Evolutionary conservation across 2,329 filamentous ascomycete genomes (phyloP), one percentile per base, ranked within the genome.

Genomic region (Cryphonectria naterciae): DNA sequence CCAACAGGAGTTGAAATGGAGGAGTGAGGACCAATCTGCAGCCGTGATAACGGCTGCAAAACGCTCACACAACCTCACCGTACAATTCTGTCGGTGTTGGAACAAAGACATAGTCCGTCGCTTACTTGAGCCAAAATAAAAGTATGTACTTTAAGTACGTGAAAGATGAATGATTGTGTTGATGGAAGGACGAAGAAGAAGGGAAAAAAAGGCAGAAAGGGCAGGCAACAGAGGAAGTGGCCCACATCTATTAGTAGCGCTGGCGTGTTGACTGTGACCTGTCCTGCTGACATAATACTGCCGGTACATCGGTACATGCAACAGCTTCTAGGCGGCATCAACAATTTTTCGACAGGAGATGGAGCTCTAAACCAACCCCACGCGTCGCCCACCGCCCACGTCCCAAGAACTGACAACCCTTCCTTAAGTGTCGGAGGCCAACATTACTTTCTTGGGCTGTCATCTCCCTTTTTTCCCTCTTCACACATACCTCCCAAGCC

Each of bases 331-430:
- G 63, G 43, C 63, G 63, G 63, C 43, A 52, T 65, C 63, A 65
- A 65, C 43, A 65, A 65, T 65, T 65, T 65, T 65, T 65, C 63
- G 63, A 65, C n/a, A 13, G n/a, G 63, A 52, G 41, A 35, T 17
- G 43, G 63, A 65, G 63, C 63, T 65, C 41, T 32, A 65, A 52
- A 52, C 63, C 25, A 37, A 65, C 63, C 63, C 63, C 63, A 65
- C 63, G 63, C 63, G 63, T 46, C 61, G 61, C 49, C 63, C 63
- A 35, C 63, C 63, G 28, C 63, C 41, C 63, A 65, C 19, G 41
- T 52, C 63, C 63, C 63, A 32, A 64, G 32, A 61, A 61, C 58
- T 61, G 58, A 35, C 13, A 32, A 32, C 3, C 32, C 19, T 13
- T 13, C 46, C 22, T 22, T 6, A 49, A 64, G 22, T n/a, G 39